Conservation (phyloP, 345 rosid species). For the Eucalyptus pauciflora region DNA sequence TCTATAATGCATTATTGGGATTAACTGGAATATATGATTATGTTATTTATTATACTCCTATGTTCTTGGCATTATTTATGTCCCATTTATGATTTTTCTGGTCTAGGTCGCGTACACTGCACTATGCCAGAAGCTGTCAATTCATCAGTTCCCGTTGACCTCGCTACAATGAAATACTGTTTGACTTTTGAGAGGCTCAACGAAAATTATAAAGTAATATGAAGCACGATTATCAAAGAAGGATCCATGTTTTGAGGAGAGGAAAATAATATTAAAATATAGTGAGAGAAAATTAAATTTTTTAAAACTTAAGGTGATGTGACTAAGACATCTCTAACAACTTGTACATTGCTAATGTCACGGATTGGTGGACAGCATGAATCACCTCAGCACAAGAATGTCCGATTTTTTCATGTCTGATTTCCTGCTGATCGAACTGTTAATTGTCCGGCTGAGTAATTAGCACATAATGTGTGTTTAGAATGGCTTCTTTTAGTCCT, state of each 20-base stretch:
- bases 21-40: not conserved
- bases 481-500: not conserved
- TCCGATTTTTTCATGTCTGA: not conserved
- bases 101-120: not conserved
- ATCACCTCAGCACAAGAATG: not conserved
- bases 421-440: not conserved
- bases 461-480: not conserved
- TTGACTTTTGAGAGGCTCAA: not conserved
- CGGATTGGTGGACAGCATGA: not conserved
- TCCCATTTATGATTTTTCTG: not conserved
- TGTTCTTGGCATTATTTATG: not conserved
- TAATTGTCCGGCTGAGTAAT: not conserved
- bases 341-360: not conserved
- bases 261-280: not conserved
- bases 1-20: not conserved
- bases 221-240: not conserved
- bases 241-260: not conserved
- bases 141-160: not conserved
- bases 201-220: not conserved
- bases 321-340: not conserved
- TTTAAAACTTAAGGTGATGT: not conserved
- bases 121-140: not conserved
- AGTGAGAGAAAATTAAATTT: not conserved
- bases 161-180: not conserved
- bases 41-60: not conserved